These are phyloP conservation scores for Neurospora discreta DNA, from an alignment of 495 filamentous ascomycete species.

Conservation along the genomic window DNA sequence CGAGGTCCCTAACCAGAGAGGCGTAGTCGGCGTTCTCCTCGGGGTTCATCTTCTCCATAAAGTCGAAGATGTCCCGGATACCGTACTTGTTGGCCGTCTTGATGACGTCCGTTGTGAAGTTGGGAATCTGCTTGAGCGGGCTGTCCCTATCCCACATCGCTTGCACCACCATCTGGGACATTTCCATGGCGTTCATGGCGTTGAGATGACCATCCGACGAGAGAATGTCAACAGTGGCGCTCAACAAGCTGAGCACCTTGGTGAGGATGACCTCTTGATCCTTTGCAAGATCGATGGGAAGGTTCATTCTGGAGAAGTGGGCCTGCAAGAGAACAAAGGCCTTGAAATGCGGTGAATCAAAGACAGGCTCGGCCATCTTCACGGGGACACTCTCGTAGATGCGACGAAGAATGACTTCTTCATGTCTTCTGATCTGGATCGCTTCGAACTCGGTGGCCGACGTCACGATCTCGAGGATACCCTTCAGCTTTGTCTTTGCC, in stretches of 20 bases:
- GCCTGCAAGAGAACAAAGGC: conserved; percentile 93
- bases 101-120: conserved; percentile 76
- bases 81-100: conserved; percentile 68
- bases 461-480: conserved; percentile 92
- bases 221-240: conserved; percentile 87
- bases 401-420: conserved; percentile 75
- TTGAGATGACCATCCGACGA: conserved; percentile 94
- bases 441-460: conserved; percentile 94
- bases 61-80: conserved; percentile 89
- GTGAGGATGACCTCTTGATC: conserved; percentile 84
- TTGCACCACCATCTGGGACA: conserved; percentile 99
- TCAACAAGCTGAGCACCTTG: conserved; percentile 79
- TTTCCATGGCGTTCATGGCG: conserved; percentile 96
- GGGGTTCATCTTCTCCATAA: conserved; percentile 98
- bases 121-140: conserved; percentile 93
- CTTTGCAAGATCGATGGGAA: conserved; percentile 93
- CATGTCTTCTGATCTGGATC: conserved; percentile 89
- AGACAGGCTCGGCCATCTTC: conserved; percentile 78
- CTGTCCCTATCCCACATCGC: conserved; percentile 98
- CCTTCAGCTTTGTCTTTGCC: conserved; percentile 83
- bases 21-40: conserved; percentile 73
- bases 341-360: conserved; percentile 96
- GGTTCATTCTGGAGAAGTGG: conserved; percentile 93
- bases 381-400: conserved; percentile 92
- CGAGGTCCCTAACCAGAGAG: conserved; percentile 61